Evolutionary conservation across 257 asterid genomes (phyloP), one percentile per base, ranked within the genome.

Genomic region (Scutellaria barbata): DNA sequence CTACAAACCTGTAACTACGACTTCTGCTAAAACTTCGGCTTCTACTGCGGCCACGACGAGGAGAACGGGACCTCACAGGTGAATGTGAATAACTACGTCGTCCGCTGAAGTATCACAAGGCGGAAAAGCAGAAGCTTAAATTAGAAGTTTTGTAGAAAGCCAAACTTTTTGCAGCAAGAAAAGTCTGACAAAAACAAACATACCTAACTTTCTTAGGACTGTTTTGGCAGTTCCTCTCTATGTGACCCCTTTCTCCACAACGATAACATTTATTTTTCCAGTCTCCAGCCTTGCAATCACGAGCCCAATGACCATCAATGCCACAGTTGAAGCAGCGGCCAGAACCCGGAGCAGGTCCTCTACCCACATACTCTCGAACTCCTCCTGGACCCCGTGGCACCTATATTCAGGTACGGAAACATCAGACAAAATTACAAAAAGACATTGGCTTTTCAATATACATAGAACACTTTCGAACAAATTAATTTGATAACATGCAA

Each of bases 321-420:
- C 99, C 99, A 66, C 99, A 95, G 68, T 95, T 95, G 86, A 95
- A 95, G 88, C 99, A 95, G 61, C 99, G 98, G 0, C 99, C 99
- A n/a, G 98, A 88, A 13, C 99, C 99, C 16, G 98, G 99, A 69
- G 98, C 84, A 33, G 99, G 96, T 69, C 95, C 99, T 66, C 92
- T 85, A 18, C 96, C 97, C 59, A 79, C 85, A 75, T 88, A 86
- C 74, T 95, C 96, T 7, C 98, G 85, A 47, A 80, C 90, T 12
- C 98, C 96, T 55, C 99, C 98, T 64, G 95, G 88, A n/a, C 99
- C 99, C 54, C 99, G 97, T 3, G 99, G 99, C 66, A 88, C 92
- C 99, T 95, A 81, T 33, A 66, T 55, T 54, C 40, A 50, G 41
- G 22, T 25, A 51, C 57, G 39, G 47, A 7, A 42, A 39, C n/a